Base-by-base conservation (phyloP, 176 grass and related monocot species). In the Oryza meyeriana region DNA sequence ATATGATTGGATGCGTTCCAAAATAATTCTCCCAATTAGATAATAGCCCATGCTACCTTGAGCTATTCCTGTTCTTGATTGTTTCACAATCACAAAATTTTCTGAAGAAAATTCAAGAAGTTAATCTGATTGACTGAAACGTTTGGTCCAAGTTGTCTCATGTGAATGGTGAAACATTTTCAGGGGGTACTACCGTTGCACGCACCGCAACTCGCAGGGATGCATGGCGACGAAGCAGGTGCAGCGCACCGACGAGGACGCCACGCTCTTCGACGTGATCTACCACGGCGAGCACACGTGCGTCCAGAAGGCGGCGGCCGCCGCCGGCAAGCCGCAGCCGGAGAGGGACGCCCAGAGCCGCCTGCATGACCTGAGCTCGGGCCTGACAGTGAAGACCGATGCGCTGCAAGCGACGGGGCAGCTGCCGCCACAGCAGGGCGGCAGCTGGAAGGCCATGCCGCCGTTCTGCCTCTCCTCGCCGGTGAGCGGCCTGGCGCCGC, bases 131-230 rank as follows among this genome's bases (percentile, higher is more conserved):
- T 8, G 0, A 57, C 64, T 38, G 24, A 1, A 72, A 34, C 22
- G 38, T 67, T 39, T 30, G 58, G 35, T 24, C 17, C 31, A 10
- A 44, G 11, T n/a, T 52, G 26, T 26, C 38, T 86, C 26, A 80
- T 24, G 8, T 33, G 31, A 44, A 61, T 24, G 20, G 1, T 81
- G 39, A 48, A 0, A 63, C 33, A 28, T 31, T 75, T 82, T 5
- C 87, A 97, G 94, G 81, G 80, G 41, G 0, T 97, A 97, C 83
- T 97, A 92, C 80, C 87, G 91, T 6, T 97, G 94, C 86, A 91
- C 84, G 69, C 63, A 87, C 83, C 76, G 72, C 8, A 64, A 85
- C 62, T 32, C 85, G 0, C 75, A 87, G 74, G 85, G 82, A 13
- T 97, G 94, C n/a, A 0, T 18, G 50, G 92, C 92, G 55, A 92